phyloP scores from a whole-genome alignment of 1,284 basidiomycete genomes.

The Anthracocystis setariae region DNA sequence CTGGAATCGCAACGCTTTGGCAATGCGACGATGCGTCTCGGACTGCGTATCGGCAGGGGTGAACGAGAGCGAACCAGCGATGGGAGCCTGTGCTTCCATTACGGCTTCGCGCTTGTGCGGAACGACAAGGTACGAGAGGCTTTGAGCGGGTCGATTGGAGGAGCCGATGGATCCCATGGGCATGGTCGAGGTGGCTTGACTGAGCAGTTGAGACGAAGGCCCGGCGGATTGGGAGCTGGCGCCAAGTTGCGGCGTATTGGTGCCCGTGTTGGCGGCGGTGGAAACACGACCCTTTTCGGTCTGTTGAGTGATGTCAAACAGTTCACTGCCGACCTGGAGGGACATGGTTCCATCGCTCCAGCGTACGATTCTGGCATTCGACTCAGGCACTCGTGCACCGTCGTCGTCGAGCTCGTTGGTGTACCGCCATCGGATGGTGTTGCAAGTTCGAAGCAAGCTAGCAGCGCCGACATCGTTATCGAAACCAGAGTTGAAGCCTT shows the following conservation, averaged over 20 bases:
- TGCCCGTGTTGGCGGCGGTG: constrained; percentile 33
- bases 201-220: constrained; percentile 33
- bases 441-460: constrained; percentile 78
- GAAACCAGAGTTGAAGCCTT: constrained; percentile 71
- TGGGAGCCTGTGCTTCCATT: constrained; percentile 82
- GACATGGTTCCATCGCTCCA: constrained; percentile 92
- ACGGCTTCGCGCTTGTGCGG: constrained; percentile 87
- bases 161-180: constrained; percentile 50
- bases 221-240: constrained; percentile 31
- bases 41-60: constrained; percentile 88
- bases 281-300: constrained; percentile 49
- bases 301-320: constrained; percentile 78
- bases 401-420: constrained; percentile 73
- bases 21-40: constrained; percentile 86
- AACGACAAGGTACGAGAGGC: constrained; percentile 81
- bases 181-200: constrained; percentile 44
- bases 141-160: constrained; percentile 39
- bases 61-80: constrained; percentile 83
- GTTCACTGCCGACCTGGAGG: constrained; percentile 83
- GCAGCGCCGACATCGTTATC: constrained; percentile 66
- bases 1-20: constrained; percentile 83
- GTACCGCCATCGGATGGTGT: constrained; percentile 91
- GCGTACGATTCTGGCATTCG: constrained; percentile 84
- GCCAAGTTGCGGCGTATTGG: constrained; percentile 41
- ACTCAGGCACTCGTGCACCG: constrained; percentile 79